phyloP scores from a whole-genome alignment of 2,329 filamentous ascomycete genomes.

The Celoporthe dispersa region DNA sequence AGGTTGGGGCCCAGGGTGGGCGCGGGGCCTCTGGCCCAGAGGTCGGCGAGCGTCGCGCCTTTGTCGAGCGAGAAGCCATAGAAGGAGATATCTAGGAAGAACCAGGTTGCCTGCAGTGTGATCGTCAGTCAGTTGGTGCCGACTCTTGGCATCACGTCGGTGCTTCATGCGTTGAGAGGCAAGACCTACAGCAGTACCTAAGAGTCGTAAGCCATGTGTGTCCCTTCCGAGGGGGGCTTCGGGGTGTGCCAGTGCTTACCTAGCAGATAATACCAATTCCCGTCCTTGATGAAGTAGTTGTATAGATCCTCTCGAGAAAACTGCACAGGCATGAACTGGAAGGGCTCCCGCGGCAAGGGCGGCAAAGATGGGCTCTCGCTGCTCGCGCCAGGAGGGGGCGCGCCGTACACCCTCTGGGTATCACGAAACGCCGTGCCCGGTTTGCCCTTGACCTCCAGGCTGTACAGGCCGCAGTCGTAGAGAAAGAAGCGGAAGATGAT shows the following conservation, averaged over 20 bases:
- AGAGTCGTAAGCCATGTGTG: constrained; percentile 19
- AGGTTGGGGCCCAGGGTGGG: constrained; percentile 44
- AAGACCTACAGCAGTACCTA: constrained; percentile 35
- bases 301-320: constrained; percentile 54
- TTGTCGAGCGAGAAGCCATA: constrained; percentile 59
- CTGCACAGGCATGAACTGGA: constrained; percentile 48
- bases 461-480: constrained; percentile 68
- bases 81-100: constrained; percentile 61
- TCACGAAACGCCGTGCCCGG: constrained; percentile 62
- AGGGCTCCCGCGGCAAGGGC: constrained; percentile 18
- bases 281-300: constrained; percentile 54
- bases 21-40: constrained; percentile 46
- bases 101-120: constrained; percentile 49
- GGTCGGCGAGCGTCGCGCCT: constrained; percentile 46
- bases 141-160: no score
- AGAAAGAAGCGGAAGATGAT: constrained; percentile 70
- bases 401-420: constrained; percentile 62
- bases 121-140: not conserved
- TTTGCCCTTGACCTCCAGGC: constrained; percentile 67
- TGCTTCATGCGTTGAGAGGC: constrained; percentile 42
- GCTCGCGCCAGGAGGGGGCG: constrained; percentile 39
- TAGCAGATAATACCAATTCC: constrained; percentile 51
- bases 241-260: constrained; percentile 33
- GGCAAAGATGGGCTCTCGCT: constrained; percentile 41
- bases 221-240: no score